Evolutionary conservation across 2,329 filamentous ascomycete genomes (phyloP).

Genomic region (Monosporascus sp.): DNA sequence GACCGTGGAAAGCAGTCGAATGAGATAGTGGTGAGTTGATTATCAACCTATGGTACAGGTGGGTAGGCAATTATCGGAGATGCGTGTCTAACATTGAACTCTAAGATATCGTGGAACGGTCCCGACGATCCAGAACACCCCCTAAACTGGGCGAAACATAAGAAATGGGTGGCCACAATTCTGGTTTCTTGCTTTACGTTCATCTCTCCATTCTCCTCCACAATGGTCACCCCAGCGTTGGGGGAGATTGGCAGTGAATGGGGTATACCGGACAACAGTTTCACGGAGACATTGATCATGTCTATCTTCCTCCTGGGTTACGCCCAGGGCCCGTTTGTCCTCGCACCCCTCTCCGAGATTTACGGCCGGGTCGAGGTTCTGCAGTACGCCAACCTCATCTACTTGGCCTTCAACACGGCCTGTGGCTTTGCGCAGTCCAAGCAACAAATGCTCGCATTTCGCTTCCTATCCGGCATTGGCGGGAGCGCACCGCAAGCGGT

Average conservation of each 20-base stretch:
- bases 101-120: slow-evolving; percentile 32
- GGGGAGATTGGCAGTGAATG: slow-evolving; percentile 38
- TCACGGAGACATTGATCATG: slow-evolving; percentile 36
- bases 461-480: slow-evolving; percentile 43
- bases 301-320: slow-evolving; percentile 45
- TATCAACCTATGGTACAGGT: too few relatives aligned
- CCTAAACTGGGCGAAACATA: slow-evolving; percentile 39
- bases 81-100: too few relatives aligned
- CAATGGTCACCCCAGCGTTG: slow-evolving; percentile 44
- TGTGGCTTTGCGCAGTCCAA: slow-evolving; percentile 41
- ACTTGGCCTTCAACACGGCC: slow-evolving; percentile 46
- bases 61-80: too few relatives aligned
- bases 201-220: slow-evolving; percentile 51
- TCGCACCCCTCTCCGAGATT: slow-evolving; percentile 26
- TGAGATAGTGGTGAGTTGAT: too few relatives aligned
- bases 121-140: slow-evolving; percentile 36
- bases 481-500: slow-evolving; percentile 42
- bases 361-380: slow-evolving; percentile 41
- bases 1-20: too few relatives aligned
- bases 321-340: slow-evolving; percentile 39
- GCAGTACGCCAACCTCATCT: slow-evolving; percentile 40
- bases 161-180: slow-evolving; percentile 31
- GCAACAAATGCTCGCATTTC: slow-evolving; percentile 42
- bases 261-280: slow-evolving; percentile 30
- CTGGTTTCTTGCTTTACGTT: slow-evolving; percentile 41